Evolutionary conservation across 805 yeast genomes (phyloP).

Genomic region (Kluyveromyces siamensis): DNA sequence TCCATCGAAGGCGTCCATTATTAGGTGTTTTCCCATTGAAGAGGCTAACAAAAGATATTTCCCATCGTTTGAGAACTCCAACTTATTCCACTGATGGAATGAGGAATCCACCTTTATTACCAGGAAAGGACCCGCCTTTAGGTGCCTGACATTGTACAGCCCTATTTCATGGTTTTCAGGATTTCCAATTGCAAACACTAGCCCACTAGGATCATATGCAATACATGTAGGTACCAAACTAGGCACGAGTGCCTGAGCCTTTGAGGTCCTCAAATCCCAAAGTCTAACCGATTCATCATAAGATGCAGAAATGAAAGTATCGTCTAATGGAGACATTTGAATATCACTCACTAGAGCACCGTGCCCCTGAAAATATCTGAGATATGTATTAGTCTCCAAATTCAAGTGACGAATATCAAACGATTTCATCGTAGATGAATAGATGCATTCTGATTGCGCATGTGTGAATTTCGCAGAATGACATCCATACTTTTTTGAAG

Average conservation of each 20-base stretch:
- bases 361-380: slow-evolving; percentile 86
- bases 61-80: slow-evolving; percentile 77
- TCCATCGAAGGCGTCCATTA: slow-evolving; percentile 67
- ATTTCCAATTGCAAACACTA: slow-evolving; percentile 64
- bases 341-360: slow-evolving; percentile 62
- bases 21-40: slow-evolving; percentile 46
- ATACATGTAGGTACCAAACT: slow-evolving; percentile 46
- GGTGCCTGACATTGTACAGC: slow-evolving; percentile 52
- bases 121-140: slow-evolving; percentile 49
- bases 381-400: slow-evolving; percentile 65
- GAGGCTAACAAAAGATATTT: slow-evolving; percentile 51
- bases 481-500: slow-evolving; percentile 87
- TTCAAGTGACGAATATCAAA: slow-evolving; percentile 69
- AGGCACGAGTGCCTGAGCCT: slow-evolving; percentile 53
- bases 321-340: slow-evolving; percentile 64
- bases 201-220: slow-evolving; percentile 79
- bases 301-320: slow-evolving; percentile 57
- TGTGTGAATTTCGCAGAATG: slow-evolving; percentile 81
- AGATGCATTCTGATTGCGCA: slow-evolving; percentile 59
- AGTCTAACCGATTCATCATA: slow-evolving; percentile 70
- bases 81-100: slow-evolving; percentile 43
- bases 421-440: slow-evolving; percentile 76
- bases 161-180: slow-evolving; percentile 37
- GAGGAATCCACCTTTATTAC: slow-evolving; percentile 32
- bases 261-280: slow-evolving; percentile 76